Evolutionary conservation across 139 green algal species (phyloP), one percentile per base, ranked within the genome.

Genomic region (Yamagishiella unicocca): DNA sequence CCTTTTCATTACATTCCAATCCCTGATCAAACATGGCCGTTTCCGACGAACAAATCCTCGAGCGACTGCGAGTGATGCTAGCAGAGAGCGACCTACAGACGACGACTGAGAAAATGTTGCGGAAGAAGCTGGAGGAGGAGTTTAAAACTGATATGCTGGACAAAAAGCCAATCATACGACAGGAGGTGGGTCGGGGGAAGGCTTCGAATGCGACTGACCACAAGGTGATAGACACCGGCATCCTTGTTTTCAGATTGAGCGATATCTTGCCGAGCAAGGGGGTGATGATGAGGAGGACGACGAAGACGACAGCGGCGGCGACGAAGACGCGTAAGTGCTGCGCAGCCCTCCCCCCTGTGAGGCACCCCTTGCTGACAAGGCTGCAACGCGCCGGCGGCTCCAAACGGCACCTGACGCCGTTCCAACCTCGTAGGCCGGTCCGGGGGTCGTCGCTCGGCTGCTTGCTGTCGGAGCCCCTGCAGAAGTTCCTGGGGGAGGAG

Each of bases 71-170:
- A 2, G 70, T 81, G 55, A 66, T 96, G 70, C 89, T 96, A 4
- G 78, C 43, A 0, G 64, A 85, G 21, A 85, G 80, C 5, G 94
- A 96, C 82, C 75, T 96, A 38, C 64, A 90, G 22, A 92, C 88
- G 7, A 93, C 88, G 0, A 96, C 94, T 87, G 93, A 96, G 72
- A 95, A 94, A 87, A 94, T 93, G 84, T 79, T 96, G 53, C 84
- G 95, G 1, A 95, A 95, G 88, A 78, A 92, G 79, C 84, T 97
- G 17, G 95, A 97, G 77, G 85, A 90, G 29, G 71, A 95, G 85
- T 90, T 96, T 74, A 89, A 89, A 2, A 75, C 77, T 17, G 91
- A 95, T 6, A 70, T 97, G 64, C 37, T 74, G 0, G 85, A 89
- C 27, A 91, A 88, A 62, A 97, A 97, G 84, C 68, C 84, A 5